Conservation (phyloP, 1,139 yeast genomes). For the Pichia sp. region DNA sequence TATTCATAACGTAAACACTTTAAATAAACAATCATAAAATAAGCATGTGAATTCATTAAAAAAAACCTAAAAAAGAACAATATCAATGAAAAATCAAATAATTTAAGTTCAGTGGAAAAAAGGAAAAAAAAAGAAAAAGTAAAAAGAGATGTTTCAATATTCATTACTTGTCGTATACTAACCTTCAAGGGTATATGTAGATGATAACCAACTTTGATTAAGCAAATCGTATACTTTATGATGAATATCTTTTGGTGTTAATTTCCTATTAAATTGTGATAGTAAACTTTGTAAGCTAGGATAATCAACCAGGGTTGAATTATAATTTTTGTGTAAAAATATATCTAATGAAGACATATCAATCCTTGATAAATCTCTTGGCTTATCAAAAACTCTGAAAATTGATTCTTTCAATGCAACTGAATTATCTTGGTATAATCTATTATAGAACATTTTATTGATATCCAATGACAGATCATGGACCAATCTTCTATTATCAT, state of each 20-base stretch:
- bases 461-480: slow-evolving; percentile 19
- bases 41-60: too few relatives aligned
- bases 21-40: too few relatives aligned
- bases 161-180: too few relatives aligned
- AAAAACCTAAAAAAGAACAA: too few relatives aligned
- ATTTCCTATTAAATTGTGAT: not conserved
- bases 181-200: too few relatives aligned
- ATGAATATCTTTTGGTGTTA: slow-evolving; percentile 31
- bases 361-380: slow-evolving; percentile 13
- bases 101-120: too few relatives aligned
- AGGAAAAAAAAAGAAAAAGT: too few relatives aligned
- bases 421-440: slow-evolving; percentile 18
- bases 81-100: too few relatives aligned
- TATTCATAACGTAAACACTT: too few relatives aligned
- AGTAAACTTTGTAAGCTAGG: slow-evolving; percentile 1
- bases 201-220: slow-evolving; percentile 27
- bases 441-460: slow-evolving; percentile 18
- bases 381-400: slow-evolving; percentile 7
- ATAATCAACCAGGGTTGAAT: slow-evolving; percentile 8
- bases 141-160: too few relatives aligned
- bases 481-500: slow-evolving; percentile 22
- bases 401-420: slow-evolving; percentile 6
- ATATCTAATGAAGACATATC: slow-evolving; percentile 21
- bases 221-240: slow-evolving; percentile 51
- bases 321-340: slow-evolving; percentile 6